A percentile compares a stretch with the other conserved stretches of the same genome.
These are phyloP conservation scores for Bimuria novae-zelandiae DNA, from an alignment of 2,329 filamentous ascomycete genomes.

Conservation along the genomic window DNA sequence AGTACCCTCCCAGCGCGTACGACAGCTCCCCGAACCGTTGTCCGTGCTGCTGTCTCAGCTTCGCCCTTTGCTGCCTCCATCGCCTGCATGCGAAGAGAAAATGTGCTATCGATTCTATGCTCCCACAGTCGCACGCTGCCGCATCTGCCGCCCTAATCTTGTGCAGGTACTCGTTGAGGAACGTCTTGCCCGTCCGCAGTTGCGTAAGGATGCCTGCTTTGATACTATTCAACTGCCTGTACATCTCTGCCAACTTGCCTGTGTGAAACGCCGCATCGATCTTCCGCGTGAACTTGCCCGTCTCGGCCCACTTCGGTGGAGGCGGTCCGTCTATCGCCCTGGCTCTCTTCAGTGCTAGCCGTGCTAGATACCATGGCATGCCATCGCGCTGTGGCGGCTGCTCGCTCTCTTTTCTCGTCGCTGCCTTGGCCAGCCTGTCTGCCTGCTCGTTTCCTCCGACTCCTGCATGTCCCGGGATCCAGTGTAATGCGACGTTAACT, in stretches of 20 bases:
- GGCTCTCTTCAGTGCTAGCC: too few species aligned
- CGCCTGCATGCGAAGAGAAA: constrained; percentile 20
- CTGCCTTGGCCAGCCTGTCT: constrained; percentile 17
- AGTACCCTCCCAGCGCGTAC: too few species aligned
- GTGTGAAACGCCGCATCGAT: too few species aligned
- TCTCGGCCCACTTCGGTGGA: too few species aligned
- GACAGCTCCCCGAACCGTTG: constrained; percentile 10
- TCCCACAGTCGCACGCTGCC: constrained; percentile 15
- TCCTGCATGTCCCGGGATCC: constrained; percentile 16
- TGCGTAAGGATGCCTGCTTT: too few species aligned
- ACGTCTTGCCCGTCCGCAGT: too few species aligned
- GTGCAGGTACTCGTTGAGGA: constrained; percentile 20
- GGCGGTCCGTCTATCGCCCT: too few species aligned
- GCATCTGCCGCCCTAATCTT: constrained; percentile 17
- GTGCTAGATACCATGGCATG: too few species aligned
- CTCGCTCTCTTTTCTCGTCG: constrained; percentile 12
- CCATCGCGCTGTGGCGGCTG: constrained; percentile 15
- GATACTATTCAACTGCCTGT: too few species aligned
- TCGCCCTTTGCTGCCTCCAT: constrained; percentile 9
- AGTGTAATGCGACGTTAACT: constrained; percentile 23
- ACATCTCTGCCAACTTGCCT: too few species aligned
- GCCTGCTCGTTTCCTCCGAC: constrained; percentile 20
- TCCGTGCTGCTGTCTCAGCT: constrained; percentile 10
- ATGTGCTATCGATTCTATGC: constrained; percentile 17
- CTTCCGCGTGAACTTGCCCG: too few species aligned